These are phyloP conservation scores for Naganishia liquefaciens DNA, from an alignment of 1,284 basidiomycete genomes.

Conservation along the genomic window DNA sequence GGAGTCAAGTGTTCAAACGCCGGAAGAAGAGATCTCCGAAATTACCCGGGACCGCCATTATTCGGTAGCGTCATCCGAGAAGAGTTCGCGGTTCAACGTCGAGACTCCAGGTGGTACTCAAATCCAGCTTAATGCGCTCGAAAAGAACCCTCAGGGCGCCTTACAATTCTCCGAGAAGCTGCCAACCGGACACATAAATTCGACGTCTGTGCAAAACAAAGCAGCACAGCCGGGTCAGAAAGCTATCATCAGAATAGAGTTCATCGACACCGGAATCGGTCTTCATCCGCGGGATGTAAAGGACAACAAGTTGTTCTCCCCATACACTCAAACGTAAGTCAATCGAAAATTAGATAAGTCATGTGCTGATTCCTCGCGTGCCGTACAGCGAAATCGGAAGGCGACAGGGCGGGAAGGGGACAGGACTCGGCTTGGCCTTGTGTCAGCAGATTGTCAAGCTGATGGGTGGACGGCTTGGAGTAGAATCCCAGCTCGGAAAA, in stretches of 20 bases:
- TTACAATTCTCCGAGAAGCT: constrained; percentile 5
- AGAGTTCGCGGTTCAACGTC: constrained; percentile 21
- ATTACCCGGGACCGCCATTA: background rate
- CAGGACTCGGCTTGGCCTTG: constrained; percentile 80
- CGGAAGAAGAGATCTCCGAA: constrained; percentile 11
- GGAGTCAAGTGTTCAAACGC: constrained; percentile 29
- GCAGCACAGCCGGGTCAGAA: constrained; percentile 34
- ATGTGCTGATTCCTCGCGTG: constrained; percentile 64
- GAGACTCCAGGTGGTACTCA: constrained; percentile 22
- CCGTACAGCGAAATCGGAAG: constrained; percentile 61
- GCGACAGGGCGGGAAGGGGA: constrained; percentile 78
- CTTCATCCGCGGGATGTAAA: constrained; percentile 70
- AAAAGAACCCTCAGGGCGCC: background rate
- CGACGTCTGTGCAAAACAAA: constrained; percentile 9
- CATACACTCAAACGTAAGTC: constrained; percentile 42
- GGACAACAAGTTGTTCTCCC: constrained; percentile 55
- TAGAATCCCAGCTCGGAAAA: constrained; percentile 51
- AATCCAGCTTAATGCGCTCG: constrained; percentile 15
- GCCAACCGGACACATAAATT: background rate
- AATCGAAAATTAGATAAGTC: background rate
- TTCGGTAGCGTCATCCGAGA: constrained; percentile 18
- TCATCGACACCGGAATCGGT: constrained; percentile 77
- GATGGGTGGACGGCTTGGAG: constrained; percentile 73
- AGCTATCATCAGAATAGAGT: constrained; percentile 71
- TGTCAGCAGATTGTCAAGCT: constrained; percentile 87